Conservation (phyloP, 768 basidiomycete genomes). For the Phaffia tasmanica region DNA sequence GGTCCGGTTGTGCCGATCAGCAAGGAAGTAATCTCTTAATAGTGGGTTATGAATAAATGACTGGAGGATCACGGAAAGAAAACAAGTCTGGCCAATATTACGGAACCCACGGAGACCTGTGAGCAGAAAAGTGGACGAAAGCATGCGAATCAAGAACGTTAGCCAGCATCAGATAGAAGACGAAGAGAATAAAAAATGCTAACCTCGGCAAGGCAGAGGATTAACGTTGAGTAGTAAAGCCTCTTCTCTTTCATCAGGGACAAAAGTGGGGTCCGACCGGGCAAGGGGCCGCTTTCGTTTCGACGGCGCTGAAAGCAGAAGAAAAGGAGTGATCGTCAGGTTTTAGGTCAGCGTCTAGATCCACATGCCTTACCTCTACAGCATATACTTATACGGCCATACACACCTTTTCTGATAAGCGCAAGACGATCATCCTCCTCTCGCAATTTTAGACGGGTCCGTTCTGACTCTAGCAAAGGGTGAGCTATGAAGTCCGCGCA, state of each 20-base stretch:
- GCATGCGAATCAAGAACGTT: too few species aligned
- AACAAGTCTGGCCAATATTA: slow-evolving; percentile 68
- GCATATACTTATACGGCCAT: not conserved
- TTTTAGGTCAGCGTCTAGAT: not conserved
- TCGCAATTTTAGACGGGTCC: slow-evolving; percentile 1
- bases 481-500: slow-evolving; percentile 6
- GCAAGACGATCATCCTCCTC: not conserved
- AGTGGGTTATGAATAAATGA: slow-evolving; percentile 80
- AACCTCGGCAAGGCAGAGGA: slow-evolving; percentile 64
- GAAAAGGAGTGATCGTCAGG: too few species aligned
- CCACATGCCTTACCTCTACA: not conserved
- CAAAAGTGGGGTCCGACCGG: slow-evolving; percentile 39
- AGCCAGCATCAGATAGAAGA: not conserved
- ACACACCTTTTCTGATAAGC: not conserved
- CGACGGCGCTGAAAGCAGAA: too few species aligned
- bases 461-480: slow-evolving; percentile 1
- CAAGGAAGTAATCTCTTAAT: slow-evolving; percentile 74
- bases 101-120: slow-evolving; percentile 19
- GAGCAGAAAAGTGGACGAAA: not conserved
- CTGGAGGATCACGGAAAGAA: slow-evolving; percentile 83
- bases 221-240: slow-evolving; percentile 46
- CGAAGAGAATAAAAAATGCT: not conserved
- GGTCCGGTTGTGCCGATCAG: slow-evolving; percentile 69
- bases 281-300: slow-evolving; percentile 3
- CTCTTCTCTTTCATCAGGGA: slow-evolving; percentile 41